Percentiles rank a stretch among this genome's conserved stretches.
These are phyloP conservation scores for Rhodomyrtus tomentosa DNA, from an alignment of 345 rosid genomes.

Conservation along the genomic window DNA sequence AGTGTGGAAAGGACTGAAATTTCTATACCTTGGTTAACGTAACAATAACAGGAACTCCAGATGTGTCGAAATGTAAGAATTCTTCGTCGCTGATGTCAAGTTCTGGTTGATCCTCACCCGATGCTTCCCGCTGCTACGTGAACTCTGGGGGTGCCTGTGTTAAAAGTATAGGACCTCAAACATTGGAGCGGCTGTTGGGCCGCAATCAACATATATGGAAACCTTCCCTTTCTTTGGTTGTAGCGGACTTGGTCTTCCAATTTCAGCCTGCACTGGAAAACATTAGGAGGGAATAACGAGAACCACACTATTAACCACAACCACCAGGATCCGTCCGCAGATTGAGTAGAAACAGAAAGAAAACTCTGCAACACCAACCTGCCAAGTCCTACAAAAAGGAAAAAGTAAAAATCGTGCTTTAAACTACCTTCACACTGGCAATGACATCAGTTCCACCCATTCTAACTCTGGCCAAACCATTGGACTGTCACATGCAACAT, in stretches of 20 bases:
- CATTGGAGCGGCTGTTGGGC: conserved; percentile 77
- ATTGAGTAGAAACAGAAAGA: not conserved
- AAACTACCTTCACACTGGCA: conserved; percentile 85
- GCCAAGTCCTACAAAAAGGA: not conserved
- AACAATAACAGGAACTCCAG: conserved; percentile 65
- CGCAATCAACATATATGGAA: conserved; percentile 65
- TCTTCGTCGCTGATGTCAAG: conserved; percentile 93
- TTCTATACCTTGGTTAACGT: conserved; percentile 68
- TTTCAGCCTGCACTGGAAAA: conserved; percentile 63
- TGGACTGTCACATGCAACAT: conserved; percentile 48
- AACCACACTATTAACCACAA: not conserved
- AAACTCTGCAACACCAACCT: not conserved
- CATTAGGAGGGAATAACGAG: not conserved
- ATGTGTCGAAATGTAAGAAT: conserved; percentile 76
- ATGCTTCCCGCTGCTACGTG: conserved; percentile 43
- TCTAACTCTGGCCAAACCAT: conserved; percentile 82
- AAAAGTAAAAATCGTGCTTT: not conserved
- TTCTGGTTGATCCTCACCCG: conserved; percentile 82
- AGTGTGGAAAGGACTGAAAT: not conserved
- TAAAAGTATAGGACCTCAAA: conserved; percentile 45
- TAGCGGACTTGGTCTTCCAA: conserved; percentile 71
- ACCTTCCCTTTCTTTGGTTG: conserved; percentile 90
- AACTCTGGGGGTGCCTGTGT: conserved; percentile 79
- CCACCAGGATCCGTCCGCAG: not conserved
- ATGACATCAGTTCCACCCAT: conserved; percentile 85